A percentile compares a stretch with the other conserved stretches of the same genome.
Evolutionary conservation across 2,329 filamentous ascomycete species (phyloP).

Genomic region (Xylaria digitata): DNA sequence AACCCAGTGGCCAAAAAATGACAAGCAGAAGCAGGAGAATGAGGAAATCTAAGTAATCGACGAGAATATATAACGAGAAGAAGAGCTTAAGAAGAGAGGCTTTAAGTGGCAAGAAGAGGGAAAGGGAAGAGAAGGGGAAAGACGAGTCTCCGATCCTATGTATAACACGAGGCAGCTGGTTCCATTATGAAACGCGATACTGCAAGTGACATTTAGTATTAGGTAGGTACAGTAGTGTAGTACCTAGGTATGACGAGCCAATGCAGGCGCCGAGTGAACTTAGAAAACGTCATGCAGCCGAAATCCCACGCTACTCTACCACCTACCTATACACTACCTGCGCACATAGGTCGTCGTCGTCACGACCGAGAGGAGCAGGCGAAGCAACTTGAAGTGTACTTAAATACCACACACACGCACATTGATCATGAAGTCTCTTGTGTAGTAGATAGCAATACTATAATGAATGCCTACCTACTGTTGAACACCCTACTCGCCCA

Average conservation of each 20-base stretch:
- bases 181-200: constrained; percentile 15
- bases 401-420: no score
- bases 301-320: background rate
- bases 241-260: background rate
- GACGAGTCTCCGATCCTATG: constrained; percentile 1
- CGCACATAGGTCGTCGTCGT: no score
- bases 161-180: background rate
- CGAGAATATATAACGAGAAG: background rate
- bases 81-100: background rate
- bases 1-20: background rate
- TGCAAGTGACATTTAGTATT: no score
- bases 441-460: no score
- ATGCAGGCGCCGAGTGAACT: background rate
- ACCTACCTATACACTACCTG: background rate
- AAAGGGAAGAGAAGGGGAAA: background rate
- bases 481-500: no score
- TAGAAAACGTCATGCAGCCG: constrained; percentile 4
- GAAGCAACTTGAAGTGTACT: no score
- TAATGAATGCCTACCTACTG: no score
- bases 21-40: constrained; percentile 4
- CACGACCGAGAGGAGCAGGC: no score
- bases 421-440: no score
- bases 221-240: no score
- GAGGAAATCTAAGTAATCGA: background rate
- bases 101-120: background rate